phyloP scores from a whole-genome alignment of 1,284 basidiomycete species.

The Trichosporon faecale region DNA sequence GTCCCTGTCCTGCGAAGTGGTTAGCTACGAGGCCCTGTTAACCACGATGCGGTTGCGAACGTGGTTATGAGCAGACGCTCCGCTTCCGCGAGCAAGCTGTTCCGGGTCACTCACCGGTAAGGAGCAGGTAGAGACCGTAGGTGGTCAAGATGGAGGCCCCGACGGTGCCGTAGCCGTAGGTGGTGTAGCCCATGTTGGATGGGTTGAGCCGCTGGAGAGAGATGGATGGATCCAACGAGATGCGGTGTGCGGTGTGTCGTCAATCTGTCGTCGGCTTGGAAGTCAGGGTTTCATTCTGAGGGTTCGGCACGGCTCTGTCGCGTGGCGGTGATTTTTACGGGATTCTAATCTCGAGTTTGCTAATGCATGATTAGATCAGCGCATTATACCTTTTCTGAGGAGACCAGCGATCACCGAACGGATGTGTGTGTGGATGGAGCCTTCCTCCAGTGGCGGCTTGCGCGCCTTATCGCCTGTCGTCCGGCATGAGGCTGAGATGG shows the following conservation, averaged over 20 bases:
- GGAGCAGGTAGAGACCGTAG: conserved; percentile 76
- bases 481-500: background rate
- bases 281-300: too few species aligned
- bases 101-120: conserved; percentile 62
- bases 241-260: conserved; percentile 4
- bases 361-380: background rate
- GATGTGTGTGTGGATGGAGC: background rate
- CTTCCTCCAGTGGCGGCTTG: background rate
- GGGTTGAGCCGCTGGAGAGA: conserved; percentile 1
- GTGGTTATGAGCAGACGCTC: background rate
- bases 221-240: background rate
- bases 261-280: background rate
- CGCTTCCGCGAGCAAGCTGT: background rate
- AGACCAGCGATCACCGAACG: background rate
- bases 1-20: conserved; percentile 67
- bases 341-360: background rate
- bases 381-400: background rate
- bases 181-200: conserved; percentile 20
- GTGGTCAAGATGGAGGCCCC: conserved; percentile 55
- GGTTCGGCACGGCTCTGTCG: background rate
- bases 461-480: background rate
- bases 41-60: background rate
- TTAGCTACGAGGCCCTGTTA: conserved; percentile 11
- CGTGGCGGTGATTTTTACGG: background rate
- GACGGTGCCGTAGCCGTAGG: conserved; percentile 10